Conservation (phyloP, 495 filamentous ascomycete genomes). For the Neurospora terricola region DNA sequence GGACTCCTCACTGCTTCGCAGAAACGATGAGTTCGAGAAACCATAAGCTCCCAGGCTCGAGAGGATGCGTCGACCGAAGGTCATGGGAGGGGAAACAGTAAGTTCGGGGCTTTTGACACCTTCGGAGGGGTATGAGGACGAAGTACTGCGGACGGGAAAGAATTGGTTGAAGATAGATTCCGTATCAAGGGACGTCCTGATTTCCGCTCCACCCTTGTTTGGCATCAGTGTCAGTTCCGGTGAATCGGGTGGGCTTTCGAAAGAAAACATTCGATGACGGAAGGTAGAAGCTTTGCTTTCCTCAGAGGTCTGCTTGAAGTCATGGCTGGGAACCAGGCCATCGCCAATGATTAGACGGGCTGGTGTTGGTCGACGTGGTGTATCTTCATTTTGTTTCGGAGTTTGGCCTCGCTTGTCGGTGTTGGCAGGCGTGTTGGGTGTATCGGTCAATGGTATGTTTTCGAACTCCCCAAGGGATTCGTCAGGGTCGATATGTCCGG, state of each 20-base stretch:
- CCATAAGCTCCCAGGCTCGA: conserved; percentile 7
- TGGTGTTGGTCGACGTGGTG: background rate
- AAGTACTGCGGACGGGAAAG: conserved; percentile 10
- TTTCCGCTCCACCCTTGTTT: conserved; percentile 5
- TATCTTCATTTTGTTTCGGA: background rate
- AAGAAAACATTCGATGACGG: conserved; percentile 8
- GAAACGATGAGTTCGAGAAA: background rate
- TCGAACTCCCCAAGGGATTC: background rate
- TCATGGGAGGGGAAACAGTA: conserved; percentile 15
- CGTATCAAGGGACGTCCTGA: background rate
- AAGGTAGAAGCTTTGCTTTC: background rate
- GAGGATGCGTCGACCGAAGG: conserved; percentile 11
- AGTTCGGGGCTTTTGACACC: conserved; percentile 14
- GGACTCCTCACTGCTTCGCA: background rate
- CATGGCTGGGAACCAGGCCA: background rate
- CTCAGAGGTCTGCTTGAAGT: background rate
- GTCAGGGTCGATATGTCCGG: background rate
- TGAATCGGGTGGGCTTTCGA: conserved; percentile 10
- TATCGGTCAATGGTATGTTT: background rate
- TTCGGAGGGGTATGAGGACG: conserved; percentile 19
- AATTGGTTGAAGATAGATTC: background rate
- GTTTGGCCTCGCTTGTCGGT: background rate
- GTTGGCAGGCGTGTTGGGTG: background rate
- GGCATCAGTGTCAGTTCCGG: conserved; percentile 4
- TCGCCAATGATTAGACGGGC: background rate